Evolutionary conservation across 768 basidiomycete species (phyloP).

Genomic region (Lyophyllum semitale): DNA sequence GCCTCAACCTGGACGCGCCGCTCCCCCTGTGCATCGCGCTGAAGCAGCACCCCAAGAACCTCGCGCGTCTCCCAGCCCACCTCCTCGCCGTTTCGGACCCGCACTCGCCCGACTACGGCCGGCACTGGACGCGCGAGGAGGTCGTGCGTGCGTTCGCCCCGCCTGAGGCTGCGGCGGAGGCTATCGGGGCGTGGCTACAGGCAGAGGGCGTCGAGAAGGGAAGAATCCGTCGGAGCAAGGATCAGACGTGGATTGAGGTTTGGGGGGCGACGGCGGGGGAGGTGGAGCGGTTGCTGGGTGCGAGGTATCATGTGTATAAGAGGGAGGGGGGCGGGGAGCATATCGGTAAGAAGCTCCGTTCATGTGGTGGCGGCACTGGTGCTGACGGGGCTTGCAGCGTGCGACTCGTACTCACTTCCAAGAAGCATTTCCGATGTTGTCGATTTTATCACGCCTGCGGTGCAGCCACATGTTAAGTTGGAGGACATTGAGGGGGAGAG

Average conservation of each 20-base stretch:
- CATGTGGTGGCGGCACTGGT: not conserved
- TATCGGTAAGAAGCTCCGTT: slow-evolving; percentile 22
- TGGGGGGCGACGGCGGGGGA: slow-evolving; percentile 27
- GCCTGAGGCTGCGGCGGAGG: slow-evolving; percentile 19
- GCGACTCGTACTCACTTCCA: slow-evolving; percentile 34
- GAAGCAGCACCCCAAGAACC: slow-evolving; percentile 29
- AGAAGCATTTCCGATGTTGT: slow-evolving; percentile 27
- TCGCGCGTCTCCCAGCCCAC: slow-evolving; percentile 27
- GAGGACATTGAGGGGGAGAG: not conserved
- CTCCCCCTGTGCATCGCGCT: slow-evolving; percentile 37
- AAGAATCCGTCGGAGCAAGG: slow-evolving; percentile 23
- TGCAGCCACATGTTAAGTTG: slow-evolving; percentile 28
- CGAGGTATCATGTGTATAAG: slow-evolving; percentile 33
- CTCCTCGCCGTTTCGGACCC: slow-evolving; percentile 38
- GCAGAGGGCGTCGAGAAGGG: slow-evolving; percentile 22
- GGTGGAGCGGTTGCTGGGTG: slow-evolving; percentile 30
- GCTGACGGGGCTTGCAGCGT: slow-evolving; percentile 16
- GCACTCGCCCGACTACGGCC: slow-evolving; percentile 31
- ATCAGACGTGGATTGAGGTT: slow-evolving; percentile 33
- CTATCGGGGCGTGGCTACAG: slow-evolving; percentile 33
- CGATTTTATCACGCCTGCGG: slow-evolving; percentile 37
- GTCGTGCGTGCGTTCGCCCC: slow-evolving; percentile 34
- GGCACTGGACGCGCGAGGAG: slow-evolving; percentile 33
- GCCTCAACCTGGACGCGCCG: not conserved
- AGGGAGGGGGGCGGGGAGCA: slow-evolving; percentile 31